Base-by-base conservation (phyloP, 768 basidiomycete species). In the Kondoa subrosea region DNA sequence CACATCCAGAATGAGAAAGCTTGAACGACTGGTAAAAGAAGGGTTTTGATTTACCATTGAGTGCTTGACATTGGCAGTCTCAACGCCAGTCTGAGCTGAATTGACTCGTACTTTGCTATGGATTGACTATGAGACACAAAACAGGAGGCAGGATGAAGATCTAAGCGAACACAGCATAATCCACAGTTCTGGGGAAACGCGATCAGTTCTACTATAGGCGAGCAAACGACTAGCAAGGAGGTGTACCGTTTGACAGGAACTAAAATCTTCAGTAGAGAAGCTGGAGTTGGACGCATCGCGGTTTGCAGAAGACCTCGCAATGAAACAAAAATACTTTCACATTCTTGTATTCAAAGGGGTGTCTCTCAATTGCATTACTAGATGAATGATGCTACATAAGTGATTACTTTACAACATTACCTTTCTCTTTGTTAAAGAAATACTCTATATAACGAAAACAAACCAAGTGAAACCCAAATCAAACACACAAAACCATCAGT, bases 231-330 rank as follows among this genome's bases (percentile, higher is more conserved):
- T 33, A 27, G 27, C 17, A 26, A 33, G 30, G 14, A 56, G 64
- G n/a, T n/a, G n/a, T 74, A 89, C 85, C 92, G 82, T 80, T 97
- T 97, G 62, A 96, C 84, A 29, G 92, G 92, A 4, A 96, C 91
- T 64, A 97, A 85, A 67, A 96, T 86, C 78, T 92, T 88, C 73
- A 96, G 81, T 71, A 88, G 80, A 61, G 84, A 82, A 21, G 80
- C 78, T 50, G 85, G 78, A 56, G 89, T 84, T 8, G 90, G 86
- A 71, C 85, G 82, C 91, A 91, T 93, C 12, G 12, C 71, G 71
- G 2, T 2, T 32, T 0, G 26, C n/a, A n/a, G n/a, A n/a, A n/a
- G n/a, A n/a, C n/a, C n/a, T n/a, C n/a, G n/a, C n/a, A n/a, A n/a
- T n/a, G n/a, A n/a, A n/a, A n/a, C n/a, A n/a, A n/a, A n/a, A n/a